Conservation (phyloP, 768 basidiomycete genomes). For the Leccinum subtestaceum region DNA sequence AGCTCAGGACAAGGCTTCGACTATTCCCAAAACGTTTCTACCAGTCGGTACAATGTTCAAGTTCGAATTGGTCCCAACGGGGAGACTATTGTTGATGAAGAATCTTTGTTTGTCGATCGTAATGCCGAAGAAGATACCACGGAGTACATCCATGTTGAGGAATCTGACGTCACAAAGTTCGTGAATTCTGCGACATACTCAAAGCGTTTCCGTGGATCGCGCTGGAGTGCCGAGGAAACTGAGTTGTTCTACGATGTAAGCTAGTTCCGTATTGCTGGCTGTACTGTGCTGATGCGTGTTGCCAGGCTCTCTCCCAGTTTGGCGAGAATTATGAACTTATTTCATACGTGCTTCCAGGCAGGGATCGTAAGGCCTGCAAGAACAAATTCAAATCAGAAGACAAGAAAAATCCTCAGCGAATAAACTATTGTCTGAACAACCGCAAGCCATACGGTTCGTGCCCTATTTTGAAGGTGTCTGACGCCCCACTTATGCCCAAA, state of each 20-base stretch:
- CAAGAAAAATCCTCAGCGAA: conserved; percentile 71
- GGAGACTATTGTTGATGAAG: conserved; percentile 83
- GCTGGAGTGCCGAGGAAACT: conserved; percentile 90
- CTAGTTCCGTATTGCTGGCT: conserved; percentile 5
- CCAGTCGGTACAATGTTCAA: conserved; percentile 79
- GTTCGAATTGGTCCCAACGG: conserved; percentile 86
- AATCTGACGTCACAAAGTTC: conserved; percentile 81
- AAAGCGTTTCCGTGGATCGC: conserved; percentile 74
- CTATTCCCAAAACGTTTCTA: conserved; percentile 60
- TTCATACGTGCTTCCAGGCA: conserved; percentile 77
- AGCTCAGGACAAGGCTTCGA: conserved; percentile 64
- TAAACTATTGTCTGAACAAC: conserved; percentile 73
- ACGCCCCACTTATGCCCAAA: not conserved
- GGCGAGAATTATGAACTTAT: conserved; percentile 94
- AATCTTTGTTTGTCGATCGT: conserved; percentile 78
- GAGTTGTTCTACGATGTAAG: conserved; percentile 83
- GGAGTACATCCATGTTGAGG: conserved; percentile 74
- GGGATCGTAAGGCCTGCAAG: conserved; percentile 87
- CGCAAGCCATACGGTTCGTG: conserved; percentile 71
- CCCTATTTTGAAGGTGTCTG: not conserved
- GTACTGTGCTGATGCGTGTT: conserved; percentile 8
- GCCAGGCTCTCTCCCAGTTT: conserved; percentile 84
- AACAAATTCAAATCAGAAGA: conserved; percentile 93
- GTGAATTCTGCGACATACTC: conserved; percentile 82
- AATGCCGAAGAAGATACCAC: conserved; percentile 63